Base-by-base conservation (phyloP, 495 filamentous ascomycete genomes). In the Chaetomium cochliodes region DNA sequence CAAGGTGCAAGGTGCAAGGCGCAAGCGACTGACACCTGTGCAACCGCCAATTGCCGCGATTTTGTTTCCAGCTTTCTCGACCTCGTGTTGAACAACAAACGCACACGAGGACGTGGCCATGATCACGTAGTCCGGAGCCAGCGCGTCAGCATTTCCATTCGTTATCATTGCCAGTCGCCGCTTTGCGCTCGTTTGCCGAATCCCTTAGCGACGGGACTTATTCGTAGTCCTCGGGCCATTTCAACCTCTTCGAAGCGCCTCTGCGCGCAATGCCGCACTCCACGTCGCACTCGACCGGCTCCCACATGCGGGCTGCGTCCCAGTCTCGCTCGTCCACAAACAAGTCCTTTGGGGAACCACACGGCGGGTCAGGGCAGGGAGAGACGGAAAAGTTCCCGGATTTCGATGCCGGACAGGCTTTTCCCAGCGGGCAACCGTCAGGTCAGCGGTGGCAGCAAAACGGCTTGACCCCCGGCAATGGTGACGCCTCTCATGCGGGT, bases 311-410 rank as follows among this genome's bases (percentile, higher is more conserved):
- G 30, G 67, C 73, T 18, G 54, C 73, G n/a, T 73, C 74, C 20
- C 69, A 69, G 55, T 57, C 62, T 50, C 70, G 68, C 51, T 26
- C 67, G 18, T 65, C 73, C 16, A 74, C 58, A 67, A 54, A 67
- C 51, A 76, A 75, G 63, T 63, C 75, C 41, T 61, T 69, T 18
- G 67, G 59, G 37, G 76, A 80, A 23, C 65, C 67, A 11, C 76
- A 77, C 52, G 70, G 63, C 64, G 75, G 73, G 28, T 11, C 70
- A 13, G 68, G 44, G 9, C 57, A 72, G 44, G 73, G 70, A 55
- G 77, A 74, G 49, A 80, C 81, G 37, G 83, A 85, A 66, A 80
- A 81, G 62, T 85, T 85, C 52, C 83, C 83, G 52, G 82, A 85
- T 54, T 80, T 81, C 61, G 81, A 84, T 61, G 67, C 70, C 12